Percentiles rank a stretch among this genome's conserved stretches.
These are phyloP conservation scores for Termitomyces sp. DNA, from an alignment of 768 basidiomycete genomes.

Conservation along the genomic window DNA sequence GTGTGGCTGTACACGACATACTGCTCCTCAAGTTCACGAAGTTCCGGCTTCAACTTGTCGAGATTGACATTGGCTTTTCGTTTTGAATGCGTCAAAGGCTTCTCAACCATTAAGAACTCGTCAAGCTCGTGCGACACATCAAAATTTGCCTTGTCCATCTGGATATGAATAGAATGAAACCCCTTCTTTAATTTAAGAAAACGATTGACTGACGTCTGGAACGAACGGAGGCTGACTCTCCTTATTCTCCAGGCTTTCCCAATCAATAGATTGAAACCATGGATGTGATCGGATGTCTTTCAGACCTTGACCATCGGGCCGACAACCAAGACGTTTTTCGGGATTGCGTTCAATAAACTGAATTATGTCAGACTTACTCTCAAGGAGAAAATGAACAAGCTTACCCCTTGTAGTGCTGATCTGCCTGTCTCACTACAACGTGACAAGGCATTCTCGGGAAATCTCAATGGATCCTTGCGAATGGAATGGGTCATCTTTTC, in stretches of 20 bases:
- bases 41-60: conserved; percentile 86
- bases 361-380: conserved; percentile 11
- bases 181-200: neutral
- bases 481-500: conserved; percentile 89
- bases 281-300: conserved; percentile 77
- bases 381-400: conserved; percentile 18
- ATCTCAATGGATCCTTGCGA: conserved; percentile 67
- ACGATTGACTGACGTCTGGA: conserved; percentile 70
- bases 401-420: conserved; percentile 61
- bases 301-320: conserved; percentile 60
- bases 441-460: conserved; percentile 63
- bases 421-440: conserved; percentile 66
- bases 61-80: conserved; percentile 84
- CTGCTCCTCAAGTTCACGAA: conserved; percentile 92
- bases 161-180: conserved; percentile 6
- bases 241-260: conserved; percentile 72
- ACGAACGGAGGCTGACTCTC: conserved; percentile 76
- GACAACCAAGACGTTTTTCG: conserved; percentile 75
- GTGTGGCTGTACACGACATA: conserved; percentile 27
- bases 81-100: conserved; percentile 92
- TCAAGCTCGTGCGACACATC: conserved; percentile 97
- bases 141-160: conserved; percentile 98
- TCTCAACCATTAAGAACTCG: conserved; percentile 95
- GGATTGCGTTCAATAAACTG: conserved; percentile 87
- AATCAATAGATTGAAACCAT: conserved; percentile 82